Base-by-base conservation (phyloP, 2,329 filamentous ascomycete species). In the Paecilomyces dactylethromorphus region DNA sequence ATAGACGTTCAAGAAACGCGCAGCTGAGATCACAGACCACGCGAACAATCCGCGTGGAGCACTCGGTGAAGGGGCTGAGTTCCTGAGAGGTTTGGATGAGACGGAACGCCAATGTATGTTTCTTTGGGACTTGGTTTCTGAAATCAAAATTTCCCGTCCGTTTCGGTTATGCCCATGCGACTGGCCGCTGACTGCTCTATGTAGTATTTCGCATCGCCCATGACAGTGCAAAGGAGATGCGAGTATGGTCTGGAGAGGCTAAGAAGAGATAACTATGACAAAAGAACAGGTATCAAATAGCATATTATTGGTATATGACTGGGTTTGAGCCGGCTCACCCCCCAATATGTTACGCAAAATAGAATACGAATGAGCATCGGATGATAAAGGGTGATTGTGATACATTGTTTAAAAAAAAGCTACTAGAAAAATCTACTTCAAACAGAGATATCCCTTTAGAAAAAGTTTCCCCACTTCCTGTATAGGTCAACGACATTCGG, bases 61-160 rank as follows among this genome's bases (percentile, higher is more conserved):
- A 11, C 76, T 84, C 49, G 82, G 83, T 2, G 84, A 85, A 54
- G 79, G 87, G 1, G 87, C 87, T 59, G 92, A 97, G 65, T 97
- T 97, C 67, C 78, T 97, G 66, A 82, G 90, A 31, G 92, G 92
- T 0, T 74, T 99, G 58, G 94, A 97, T 69, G 92, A 97, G 78
- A 92, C 87, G 74, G 94, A 99, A 78, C 83, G 92, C 65, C 83
- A 82, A 60, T 68, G 84, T 86, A 69, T 70, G 79, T 75, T 51
- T 66, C 64, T 57, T 15, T 29, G n/a, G 2, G 13, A 35, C 39
- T 51, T 24, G 32, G 18, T 24, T 55, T 56, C 11, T 18, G 15
- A 45, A 5, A 45, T n/a, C 39, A 18, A n/a, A 45, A 8, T 15
- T 39, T 3, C 35, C 3, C n/a, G 35, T 39, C 35, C 15, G 3